phyloP scores from a whole-genome alignment of 768 basidiomycete species.

The Suillus decipiens region DNA sequence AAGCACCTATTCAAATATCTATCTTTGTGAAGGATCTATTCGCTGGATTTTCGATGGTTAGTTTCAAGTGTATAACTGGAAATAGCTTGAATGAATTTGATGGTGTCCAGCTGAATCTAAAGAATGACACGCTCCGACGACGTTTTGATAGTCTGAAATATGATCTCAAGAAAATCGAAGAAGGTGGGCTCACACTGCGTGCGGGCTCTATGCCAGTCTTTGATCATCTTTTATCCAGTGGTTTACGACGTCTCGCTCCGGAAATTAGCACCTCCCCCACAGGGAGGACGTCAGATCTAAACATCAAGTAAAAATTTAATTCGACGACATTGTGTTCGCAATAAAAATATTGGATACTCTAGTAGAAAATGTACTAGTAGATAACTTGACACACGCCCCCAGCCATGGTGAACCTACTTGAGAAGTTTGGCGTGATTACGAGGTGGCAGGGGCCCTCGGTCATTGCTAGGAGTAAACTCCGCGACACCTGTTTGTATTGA shows the following conservation, averaged over 20 bases:
- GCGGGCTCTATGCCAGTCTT: slow-evolving; percentile 4
- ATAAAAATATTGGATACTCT: background rate
- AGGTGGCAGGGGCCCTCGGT: slow-evolving; percentile 5
- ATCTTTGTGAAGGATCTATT: slow-evolving; percentile 80
- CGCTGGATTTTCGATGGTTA: slow-evolving; percentile 81
- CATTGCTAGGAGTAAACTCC: slow-evolving; percentile 4
- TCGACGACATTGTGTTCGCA: background rate
- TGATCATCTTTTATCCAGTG: slow-evolving; percentile 43
- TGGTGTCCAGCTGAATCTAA: slow-evolving; percentile 67
- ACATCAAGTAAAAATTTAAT: background rate
- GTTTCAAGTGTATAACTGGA: slow-evolving; percentile 12
- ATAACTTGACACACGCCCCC: background rate
- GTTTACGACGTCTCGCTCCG: slow-evolving; percentile 85
- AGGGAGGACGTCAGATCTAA: background rate
- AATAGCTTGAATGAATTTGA: slow-evolving; percentile 5
- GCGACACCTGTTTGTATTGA: slow-evolving; percentile 2
- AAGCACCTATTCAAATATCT: slow-evolving; percentile 77
- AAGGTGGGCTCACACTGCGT: slow-evolving; percentile 50
- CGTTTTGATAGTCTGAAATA: slow-evolving; percentile 84
- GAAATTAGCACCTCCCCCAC: slow-evolving; percentile 44
- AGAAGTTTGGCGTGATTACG: background rate
- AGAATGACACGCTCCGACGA: slow-evolving; percentile 74
- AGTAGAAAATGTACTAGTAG: background rate
- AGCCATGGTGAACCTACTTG: background rate
- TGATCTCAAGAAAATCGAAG: slow-evolving; percentile 87